Evolutionary conservation across 148 eudicot species (phyloP).

Genomic region (Cornus florida): DNA sequence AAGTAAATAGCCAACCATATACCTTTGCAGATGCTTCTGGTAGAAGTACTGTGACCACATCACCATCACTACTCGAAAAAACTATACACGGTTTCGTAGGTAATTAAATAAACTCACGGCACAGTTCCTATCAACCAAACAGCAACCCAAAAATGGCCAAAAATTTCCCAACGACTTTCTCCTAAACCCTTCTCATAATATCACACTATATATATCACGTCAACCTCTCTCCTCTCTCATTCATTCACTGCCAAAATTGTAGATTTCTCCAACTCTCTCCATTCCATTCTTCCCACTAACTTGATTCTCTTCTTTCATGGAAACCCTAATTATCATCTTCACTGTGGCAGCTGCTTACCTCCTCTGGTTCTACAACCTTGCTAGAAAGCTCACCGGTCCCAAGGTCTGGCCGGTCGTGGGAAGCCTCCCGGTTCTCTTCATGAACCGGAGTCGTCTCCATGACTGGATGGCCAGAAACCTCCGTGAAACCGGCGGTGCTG

Average conservation of each 20-base stretch:
- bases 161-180: slow-evolving; percentile 60
- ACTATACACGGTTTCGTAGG: background rate
- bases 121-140: slow-evolving; percentile 33
- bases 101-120: background rate
- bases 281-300: too few relatives aligned
- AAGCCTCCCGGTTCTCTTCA: slow-evolving; percentile 55
- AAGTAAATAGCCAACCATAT: too few relatives aligned
- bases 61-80: background rate
- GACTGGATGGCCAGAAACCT: slow-evolving; percentile 81
- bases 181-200: slow-evolving; percentile 27
- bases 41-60: background rate
- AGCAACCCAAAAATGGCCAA: background rate
- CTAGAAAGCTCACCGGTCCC: slow-evolving; percentile 54
- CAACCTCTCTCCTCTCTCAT: background rate
- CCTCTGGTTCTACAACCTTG: slow-evolving; percentile 63
- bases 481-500: slow-evolving; percentile 46
- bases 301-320: slow-evolving; percentile 31
- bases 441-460: slow-evolving; percentile 64
- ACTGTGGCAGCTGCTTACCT: slow-evolving; percentile 46
- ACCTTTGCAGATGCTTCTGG: background rate
- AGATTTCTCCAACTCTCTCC: background rate
- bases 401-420: slow-evolving; percentile 70
- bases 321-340: slow-evolving; percentile 36
- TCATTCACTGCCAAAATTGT: background rate
- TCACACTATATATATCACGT: background rate